Evolutionary conservation across 176 grass and related monocot genomes (phyloP).

Genomic region (Stipa capillata): DNA sequence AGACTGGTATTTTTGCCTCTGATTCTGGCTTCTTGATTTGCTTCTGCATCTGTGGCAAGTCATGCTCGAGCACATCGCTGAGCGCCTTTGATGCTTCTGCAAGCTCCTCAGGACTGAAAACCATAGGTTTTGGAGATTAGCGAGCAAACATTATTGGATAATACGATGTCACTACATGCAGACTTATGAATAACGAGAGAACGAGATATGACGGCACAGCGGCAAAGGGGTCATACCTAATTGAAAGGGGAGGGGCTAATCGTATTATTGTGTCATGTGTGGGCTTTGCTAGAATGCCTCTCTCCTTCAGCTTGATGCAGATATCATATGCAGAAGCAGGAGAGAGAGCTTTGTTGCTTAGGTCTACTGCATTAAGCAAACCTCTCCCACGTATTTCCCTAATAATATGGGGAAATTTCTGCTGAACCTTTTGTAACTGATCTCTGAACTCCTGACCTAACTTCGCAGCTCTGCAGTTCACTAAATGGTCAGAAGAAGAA

Average conservation of each 20-base stretch:
- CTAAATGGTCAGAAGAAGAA: constrained; percentile 1
- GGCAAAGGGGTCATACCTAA: constrained; percentile 43
- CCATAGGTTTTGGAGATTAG: neutral
- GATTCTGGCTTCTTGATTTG: constrained; percentile 55
- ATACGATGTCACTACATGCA: neutral
- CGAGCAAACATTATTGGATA: neutral
- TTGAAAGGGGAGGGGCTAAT: constrained; percentile 69
- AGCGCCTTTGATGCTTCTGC: constrained; percentile 74
- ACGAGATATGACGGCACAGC: neutral
- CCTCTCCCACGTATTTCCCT: constrained; percentile 80
- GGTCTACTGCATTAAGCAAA: constrained; percentile 84
- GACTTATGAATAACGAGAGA: neutral
- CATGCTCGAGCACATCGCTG: constrained; percentile 64
- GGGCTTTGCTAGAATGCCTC: constrained; percentile 91
- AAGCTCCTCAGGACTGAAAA: constrained; percentile 69
- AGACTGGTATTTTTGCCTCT: constrained; percentile 30
- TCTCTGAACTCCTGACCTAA: constrained; percentile 70
- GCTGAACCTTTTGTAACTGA: constrained; percentile 56
- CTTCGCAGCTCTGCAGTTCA: constrained; percentile 45
- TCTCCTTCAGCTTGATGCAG: constrained; percentile 93
- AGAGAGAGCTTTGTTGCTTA: constrained; percentile 51
- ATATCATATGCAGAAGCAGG: constrained; percentile 89
- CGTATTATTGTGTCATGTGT: constrained; percentile 93
- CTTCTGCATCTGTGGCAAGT: constrained; percentile 67
- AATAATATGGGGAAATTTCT: constrained; percentile 70